These are phyloP conservation scores for Penicillium sp. DNA, from an alignment of 2,329 filamentous ascomycete species.

Conservation along the genomic window DNA sequence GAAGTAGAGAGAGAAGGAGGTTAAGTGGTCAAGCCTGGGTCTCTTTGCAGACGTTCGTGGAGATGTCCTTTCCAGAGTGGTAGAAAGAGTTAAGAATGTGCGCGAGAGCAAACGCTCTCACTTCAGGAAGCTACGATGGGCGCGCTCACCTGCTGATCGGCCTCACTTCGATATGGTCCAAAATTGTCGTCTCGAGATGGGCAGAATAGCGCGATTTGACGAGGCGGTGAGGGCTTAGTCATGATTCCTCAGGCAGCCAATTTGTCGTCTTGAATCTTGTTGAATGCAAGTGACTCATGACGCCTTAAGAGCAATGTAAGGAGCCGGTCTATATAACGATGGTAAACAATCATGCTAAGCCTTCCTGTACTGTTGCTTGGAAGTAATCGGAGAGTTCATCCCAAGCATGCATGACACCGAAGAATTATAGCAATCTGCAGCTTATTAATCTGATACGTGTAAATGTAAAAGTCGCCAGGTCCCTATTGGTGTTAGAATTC, in stretches of 20 bases:
- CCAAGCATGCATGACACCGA: not conserved
- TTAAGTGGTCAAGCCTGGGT: not conserved
- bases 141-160: constrained; percentile 11
- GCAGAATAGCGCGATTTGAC: constrained; percentile 6
- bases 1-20: constrained; percentile 1
- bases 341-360: not conserved
- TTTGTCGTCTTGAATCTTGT: too few species aligned
- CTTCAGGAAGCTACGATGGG: constrained; percentile 14
- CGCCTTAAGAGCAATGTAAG: too few species aligned
- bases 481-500: not conserved
- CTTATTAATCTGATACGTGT: not conserved
- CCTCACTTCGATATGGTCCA: constrained; percentile 1
- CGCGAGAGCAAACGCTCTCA: not conserved
- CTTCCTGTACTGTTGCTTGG: not conserved
- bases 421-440: not conserved
- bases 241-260: not conserved
- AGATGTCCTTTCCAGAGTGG: not conserved
- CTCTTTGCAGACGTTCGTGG: not conserved
- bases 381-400: not conserved
- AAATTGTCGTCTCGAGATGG: constrained; percentile 5
- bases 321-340: not conserved
- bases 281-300: too few species aligned
- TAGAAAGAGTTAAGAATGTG: not conserved
- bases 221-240: not conserved
- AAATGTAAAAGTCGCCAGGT: not conserved